Evolutionary conservation across 108 stramenopile genomes (phyloP).

Genomic region (Discostella stelligeroides): DNA sequence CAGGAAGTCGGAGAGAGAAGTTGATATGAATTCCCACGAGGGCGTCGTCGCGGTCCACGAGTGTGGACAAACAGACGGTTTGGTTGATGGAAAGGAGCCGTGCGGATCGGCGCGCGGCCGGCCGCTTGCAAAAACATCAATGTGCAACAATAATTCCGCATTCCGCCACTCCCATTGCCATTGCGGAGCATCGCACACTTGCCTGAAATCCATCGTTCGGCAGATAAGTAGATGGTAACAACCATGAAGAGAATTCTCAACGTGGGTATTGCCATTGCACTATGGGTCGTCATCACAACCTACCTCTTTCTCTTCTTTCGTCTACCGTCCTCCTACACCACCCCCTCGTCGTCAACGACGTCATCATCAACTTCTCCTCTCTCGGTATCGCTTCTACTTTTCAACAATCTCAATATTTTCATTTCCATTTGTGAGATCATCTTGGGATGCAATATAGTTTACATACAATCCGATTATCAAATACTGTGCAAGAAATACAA

Average conservation of each 20-base stretch:
- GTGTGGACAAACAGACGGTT: too few relatives aligned
- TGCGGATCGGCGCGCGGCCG: too few relatives aligned
- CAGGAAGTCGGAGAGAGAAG: too few relatives aligned
- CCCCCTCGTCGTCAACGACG: slow-evolving; percentile 11
- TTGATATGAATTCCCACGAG: too few relatives aligned
- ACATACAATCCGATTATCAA: slow-evolving; percentile 65
- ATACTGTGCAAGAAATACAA: slow-evolving; percentile 54
- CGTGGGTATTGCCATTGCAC: slow-evolving; percentile 48
- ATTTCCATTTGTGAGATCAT: slow-evolving; percentile 78
- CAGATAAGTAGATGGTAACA: too few relatives aligned
- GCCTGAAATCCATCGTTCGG: too few relatives aligned
- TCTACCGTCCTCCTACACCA: not conserved
- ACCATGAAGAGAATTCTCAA: slow-evolving; percentile 30
- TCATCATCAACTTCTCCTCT: slow-evolving; percentile 18
- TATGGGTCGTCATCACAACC: slow-evolving; percentile 58
- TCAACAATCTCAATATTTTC: slow-evolving; percentile 85
- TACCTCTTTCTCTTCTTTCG: slow-evolving; percentile 19
- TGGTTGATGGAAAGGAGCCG: too few relatives aligned
- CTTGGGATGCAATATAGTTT: slow-evolving; percentile 64
- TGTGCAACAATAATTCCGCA: too few relatives aligned
- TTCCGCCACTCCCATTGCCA: too few relatives aligned
- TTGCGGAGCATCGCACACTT: too few relatives aligned
- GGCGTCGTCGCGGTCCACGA: too few relatives aligned
- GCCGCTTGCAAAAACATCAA: too few relatives aligned
- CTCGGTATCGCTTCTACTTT: slow-evolving; percentile 55